Conservation (phyloP, 306 rosid genomes). For the Glycine tomentella region DNA sequence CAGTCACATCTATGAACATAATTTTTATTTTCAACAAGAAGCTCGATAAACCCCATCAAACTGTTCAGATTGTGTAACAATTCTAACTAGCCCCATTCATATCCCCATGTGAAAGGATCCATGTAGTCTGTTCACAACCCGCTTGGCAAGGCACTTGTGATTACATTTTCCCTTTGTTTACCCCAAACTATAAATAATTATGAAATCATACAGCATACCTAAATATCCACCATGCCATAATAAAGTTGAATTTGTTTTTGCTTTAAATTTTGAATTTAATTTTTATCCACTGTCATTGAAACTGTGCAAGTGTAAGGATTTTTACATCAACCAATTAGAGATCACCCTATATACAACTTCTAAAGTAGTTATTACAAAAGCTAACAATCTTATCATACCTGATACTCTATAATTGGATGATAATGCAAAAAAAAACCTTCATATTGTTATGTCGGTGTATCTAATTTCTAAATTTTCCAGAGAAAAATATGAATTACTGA, state of each 20-base stretch:
- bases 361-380: neutral
- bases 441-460: neutral
- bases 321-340: neutral
- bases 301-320: neutral
- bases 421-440: neutral
- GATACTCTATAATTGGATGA: neutral
- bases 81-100: constrained; percentile 11
- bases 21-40: neutral
- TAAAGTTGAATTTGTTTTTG: neutral
- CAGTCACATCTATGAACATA: neutral
- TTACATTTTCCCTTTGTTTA: neutral
- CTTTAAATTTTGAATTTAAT: neutral
- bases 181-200: constrained; percentile 30
- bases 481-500: neutral
- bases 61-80: neutral
- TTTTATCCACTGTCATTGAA: neutral
- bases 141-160: constrained; percentile 1
- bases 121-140: constrained; percentile 14
- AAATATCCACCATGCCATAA: neutral
- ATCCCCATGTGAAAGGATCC: neutral
- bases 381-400: neutral
- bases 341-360: neutral
- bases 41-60: constrained; percentile 24
- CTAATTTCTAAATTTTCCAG: neutral
- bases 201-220: constrained; percentile 26